These are phyloP conservation scores for Aureobasidium leucospermi DNA, from an alignment of 2,329 filamentous ascomycete genomes.

Conservation along the genomic window DNA sequence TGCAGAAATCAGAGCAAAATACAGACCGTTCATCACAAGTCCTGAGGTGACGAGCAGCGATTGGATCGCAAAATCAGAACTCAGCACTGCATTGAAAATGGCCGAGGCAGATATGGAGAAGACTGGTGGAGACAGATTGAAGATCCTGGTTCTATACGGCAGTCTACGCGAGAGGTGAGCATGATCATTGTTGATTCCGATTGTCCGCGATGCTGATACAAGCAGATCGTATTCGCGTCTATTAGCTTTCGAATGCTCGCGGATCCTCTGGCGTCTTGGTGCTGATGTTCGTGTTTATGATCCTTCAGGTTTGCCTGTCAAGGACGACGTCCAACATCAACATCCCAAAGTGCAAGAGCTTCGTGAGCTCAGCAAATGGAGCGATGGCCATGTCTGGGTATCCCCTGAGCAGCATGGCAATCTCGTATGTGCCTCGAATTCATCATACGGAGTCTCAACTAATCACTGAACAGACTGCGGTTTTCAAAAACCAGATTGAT, in stretches of 20 bases:
- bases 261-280: slow-evolving; percentile 57
- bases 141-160: slow-evolving; percentile 55
- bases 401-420: slow-evolving; percentile 62
- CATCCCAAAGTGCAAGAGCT: slow-evolving; percentile 59
- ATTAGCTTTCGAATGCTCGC: slow-evolving; percentile 51
- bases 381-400: slow-evolving; percentile 59
- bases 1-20: slow-evolving; percentile 36
- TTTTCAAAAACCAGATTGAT: slow-evolving; percentile 65
- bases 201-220: neutral
- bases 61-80: slow-evolving; percentile 52
- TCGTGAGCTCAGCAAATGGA: slow-evolving; percentile 54
- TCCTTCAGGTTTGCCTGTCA: slow-evolving; percentile 52
- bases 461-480: slow-evolving; percentile 41
- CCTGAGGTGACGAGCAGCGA: slow-evolving; percentile 35
- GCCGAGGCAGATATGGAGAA: slow-evolving; percentile 40
- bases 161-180: slow-evolving; percentile 44
- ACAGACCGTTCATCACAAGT: slow-evolving; percentile 51
- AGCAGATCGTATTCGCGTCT: slow-evolving; percentile 53
- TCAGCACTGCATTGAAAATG: slow-evolving; percentile 46
- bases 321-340: slow-evolving; percentile 51
- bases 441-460: neutral
- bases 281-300: slow-evolving; percentile 60
- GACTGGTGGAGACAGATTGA: slow-evolving; percentile 37
- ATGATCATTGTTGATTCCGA: neutral
- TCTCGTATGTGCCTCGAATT: slow-evolving; percentile 35